Percentiles rank a stretch among this genome's conserved stretches.
Conservation (phyloP, 164 flowering plant genomes). For the Dillenia suffruticosa region DNA sequence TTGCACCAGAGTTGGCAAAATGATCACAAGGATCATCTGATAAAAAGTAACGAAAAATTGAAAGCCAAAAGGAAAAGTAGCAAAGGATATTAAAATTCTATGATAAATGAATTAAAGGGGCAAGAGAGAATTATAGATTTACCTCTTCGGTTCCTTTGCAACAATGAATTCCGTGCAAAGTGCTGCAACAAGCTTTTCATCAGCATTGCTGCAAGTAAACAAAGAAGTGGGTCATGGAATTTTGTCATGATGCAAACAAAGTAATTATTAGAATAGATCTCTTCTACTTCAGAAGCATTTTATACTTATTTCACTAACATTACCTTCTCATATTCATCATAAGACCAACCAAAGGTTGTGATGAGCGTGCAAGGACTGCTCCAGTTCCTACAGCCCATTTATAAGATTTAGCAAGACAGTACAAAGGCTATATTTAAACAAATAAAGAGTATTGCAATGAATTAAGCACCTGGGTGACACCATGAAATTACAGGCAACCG, state of each 20-base stretch:
- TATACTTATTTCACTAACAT: not conserved
- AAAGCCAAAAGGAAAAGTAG: not conserved
- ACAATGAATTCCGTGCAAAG: slow-evolving; percentile 57
- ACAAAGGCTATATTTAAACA: not conserved
- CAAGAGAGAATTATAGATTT: slow-evolving; percentile 1
- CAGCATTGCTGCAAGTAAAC: slow-evolving; percentile 64
- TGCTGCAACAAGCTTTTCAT: slow-evolving; percentile 98
- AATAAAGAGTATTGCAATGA: slow-evolving; percentile 1
- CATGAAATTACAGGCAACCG: slow-evolving; percentile 92
- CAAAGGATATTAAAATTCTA: too few relatives aligned
- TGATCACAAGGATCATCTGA: too few relatives aligned
- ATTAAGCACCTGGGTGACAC: slow-evolving; percentile 72
- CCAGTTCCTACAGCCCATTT: slow-evolving; percentile 51
- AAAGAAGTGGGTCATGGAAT: slow-evolving; percentile 4
- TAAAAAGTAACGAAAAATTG: not conserved
- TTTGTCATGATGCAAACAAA: not conserved
- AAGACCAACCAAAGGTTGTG: slow-evolving; percentile 97
- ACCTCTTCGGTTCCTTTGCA: slow-evolving; percentile 48
- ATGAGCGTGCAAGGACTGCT: slow-evolving; percentile 97
- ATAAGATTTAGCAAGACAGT: slow-evolving; percentile 1
- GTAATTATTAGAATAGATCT: not conserved
- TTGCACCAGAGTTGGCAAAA: too few relatives aligned
- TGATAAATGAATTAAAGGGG: not conserved
- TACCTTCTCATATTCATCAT: slow-evolving; percentile 99
- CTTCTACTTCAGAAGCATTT: not conserved